Conservation (phyloP, 331 rosid genomes). For the Rosa hybrid region DNA sequence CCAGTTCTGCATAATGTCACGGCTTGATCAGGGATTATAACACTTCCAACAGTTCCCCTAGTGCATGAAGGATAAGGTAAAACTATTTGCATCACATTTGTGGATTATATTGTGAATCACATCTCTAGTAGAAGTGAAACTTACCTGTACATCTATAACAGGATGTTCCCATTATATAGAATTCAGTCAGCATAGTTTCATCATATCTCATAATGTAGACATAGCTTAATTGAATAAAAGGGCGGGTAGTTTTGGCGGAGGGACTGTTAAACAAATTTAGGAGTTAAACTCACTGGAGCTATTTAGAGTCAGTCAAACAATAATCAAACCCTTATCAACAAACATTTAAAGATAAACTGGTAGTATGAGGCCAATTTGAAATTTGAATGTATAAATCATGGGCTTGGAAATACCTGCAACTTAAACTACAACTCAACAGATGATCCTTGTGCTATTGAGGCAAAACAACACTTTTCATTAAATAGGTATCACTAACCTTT, state of each 20-base stretch:
- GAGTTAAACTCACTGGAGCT: neutral
- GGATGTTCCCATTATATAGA: neutral
- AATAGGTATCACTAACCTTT: slow-evolving; percentile 14
- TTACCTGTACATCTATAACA: neutral
- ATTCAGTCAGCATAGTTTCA: neutral
- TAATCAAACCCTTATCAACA: neutral
- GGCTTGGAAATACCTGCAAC: neutral
- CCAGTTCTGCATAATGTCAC: neutral
- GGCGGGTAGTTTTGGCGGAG: neutral
- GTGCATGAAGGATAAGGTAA: neutral
- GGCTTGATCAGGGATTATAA: neutral
- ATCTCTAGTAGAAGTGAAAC: neutral
- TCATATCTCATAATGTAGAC: neutral
- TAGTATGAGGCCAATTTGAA: neutral
- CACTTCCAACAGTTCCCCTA: neutral
- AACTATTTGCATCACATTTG: neutral
- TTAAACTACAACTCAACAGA: neutral
- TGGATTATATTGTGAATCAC: neutral
- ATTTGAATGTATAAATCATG: neutral
- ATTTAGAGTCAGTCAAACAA: neutral
- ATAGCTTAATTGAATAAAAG: neutral
- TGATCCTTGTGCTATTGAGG: neutral
- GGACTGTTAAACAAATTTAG: neutral
- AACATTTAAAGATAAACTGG: neutral
- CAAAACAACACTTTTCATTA: neutral